Evolutionary conservation across 129 eudicot genomes (phyloP).

Genomic region (Saposhnikovia divaricata): DNA sequence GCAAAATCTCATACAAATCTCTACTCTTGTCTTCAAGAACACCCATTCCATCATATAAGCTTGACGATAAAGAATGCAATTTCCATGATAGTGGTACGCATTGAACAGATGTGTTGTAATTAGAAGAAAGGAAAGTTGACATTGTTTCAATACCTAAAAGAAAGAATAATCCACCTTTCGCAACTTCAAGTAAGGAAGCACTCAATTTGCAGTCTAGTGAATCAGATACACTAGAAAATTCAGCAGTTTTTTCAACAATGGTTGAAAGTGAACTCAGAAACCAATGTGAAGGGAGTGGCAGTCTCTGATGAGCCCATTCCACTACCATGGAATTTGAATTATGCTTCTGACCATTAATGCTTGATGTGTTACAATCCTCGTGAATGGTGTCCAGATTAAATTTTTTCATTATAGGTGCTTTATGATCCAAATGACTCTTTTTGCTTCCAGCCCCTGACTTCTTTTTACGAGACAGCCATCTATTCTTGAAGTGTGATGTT

Average conservation of each 20-base stretch:
- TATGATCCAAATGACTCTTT: constrained; percentile 13
- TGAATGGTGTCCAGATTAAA: constrained; percentile 59
- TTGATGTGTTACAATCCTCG: constrained; percentile 46
- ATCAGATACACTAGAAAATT: constrained; percentile 24
- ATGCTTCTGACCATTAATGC: constrained; percentile 1
- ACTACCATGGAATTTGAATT: constrained; percentile 30
- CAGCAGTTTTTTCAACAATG: constrained; percentile 26
- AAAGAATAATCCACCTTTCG: constrained; percentile 75
- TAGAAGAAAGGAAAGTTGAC: constrained; percentile 33
- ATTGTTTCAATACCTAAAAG: constrained; percentile 77
- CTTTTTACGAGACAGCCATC: constrained; percentile 61
- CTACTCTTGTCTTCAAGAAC: constrained; percentile 64
- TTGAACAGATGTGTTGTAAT: constrained; percentile 29
- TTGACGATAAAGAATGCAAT: constrained; percentile 69
- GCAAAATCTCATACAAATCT: constrained; percentile 55
- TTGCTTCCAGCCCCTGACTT: constrained; percentile 32
- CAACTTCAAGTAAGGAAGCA: constrained; percentile 39
- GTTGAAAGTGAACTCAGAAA: constrained; percentile 73
- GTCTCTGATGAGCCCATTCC: constrained; percentile 92
- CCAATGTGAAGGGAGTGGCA: constrained; percentile 88
- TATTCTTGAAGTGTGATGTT: constrained; percentile 57
- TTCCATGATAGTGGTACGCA: constrained; percentile 69
- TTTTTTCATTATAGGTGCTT: constrained; percentile 27
- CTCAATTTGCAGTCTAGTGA: background rate
- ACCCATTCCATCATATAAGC: constrained; percentile 55